Evolutionary conservation across 2,329 filamentous ascomycete species (phyloP).

Genomic region (Cyanodermella asteris): DNA sequence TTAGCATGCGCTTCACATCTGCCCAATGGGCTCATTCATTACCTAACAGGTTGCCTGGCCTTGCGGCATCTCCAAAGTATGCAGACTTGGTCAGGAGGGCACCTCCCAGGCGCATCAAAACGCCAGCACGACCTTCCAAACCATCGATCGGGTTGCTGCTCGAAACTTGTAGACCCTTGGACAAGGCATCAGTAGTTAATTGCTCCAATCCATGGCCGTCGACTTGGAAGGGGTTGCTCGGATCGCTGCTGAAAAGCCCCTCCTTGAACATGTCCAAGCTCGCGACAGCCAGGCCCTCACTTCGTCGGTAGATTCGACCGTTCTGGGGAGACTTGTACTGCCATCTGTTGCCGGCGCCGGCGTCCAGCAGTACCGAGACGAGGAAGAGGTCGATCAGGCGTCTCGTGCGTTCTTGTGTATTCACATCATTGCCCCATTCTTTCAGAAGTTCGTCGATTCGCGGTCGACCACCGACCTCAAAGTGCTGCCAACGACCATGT

Average conservation of each 20-base stretch:
- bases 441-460: constrained; percentile 49
- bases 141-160: constrained; percentile 65
- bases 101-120: constrained; percentile 52
- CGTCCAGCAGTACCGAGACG: constrained; percentile 62
- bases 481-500: constrained; percentile 73
- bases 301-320: constrained; percentile 59
- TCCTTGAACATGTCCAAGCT: constrained; percentile 83
- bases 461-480: constrained; percentile 57
- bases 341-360: constrained; percentile 79
- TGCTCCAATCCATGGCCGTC: constrained; percentile 60
- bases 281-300: constrained; percentile 65
- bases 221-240: constrained; percentile 65
- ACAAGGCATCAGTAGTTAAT: constrained; percentile 52
- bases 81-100: constrained; percentile 56
- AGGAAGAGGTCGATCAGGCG: constrained; percentile 59
- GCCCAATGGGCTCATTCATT: constrained; percentile 18
- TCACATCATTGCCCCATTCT: constrained; percentile 45
- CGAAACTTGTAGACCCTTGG: constrained; percentile 64
- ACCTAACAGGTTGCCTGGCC: constrained; percentile 91
- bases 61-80: constrained; percentile 61
- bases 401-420: constrained; percentile 51
- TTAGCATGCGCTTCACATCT: too few species aligned
- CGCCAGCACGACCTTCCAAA: constrained; percentile 59
- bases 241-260: constrained; percentile 69
- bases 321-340: constrained; percentile 82